Conservation (phyloP, 768 basidiomycete species). For the Lactifluus volemus region DNA sequence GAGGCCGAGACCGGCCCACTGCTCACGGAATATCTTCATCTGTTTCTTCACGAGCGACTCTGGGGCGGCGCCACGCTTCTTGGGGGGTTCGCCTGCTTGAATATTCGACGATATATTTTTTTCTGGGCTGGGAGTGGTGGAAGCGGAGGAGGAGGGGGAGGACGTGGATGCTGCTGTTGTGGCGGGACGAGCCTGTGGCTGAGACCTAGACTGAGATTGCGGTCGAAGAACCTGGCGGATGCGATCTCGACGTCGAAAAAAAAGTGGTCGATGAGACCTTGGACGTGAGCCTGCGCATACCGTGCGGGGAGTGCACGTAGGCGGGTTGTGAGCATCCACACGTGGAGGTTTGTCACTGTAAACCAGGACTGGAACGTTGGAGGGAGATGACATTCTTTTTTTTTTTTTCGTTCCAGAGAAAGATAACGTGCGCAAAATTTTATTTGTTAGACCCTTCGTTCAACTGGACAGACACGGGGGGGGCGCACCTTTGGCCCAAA, state of each 20-base stretch:
- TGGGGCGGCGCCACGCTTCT: slow-evolving; percentile 43
- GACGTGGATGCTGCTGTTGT: slow-evolving; percentile 16
- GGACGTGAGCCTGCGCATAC: slow-evolving; percentile 60
- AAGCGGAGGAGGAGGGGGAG: not conserved
- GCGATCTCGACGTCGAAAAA: slow-evolving; percentile 91
- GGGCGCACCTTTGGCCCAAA: slow-evolving; percentile 14
- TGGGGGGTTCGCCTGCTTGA: not conserved
- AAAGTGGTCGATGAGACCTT: slow-evolving; percentile 88
- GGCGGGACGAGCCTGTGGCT: slow-evolving; percentile 18
- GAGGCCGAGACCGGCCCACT: slow-evolving; percentile 78
- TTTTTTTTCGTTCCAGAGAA: slow-evolving; percentile 37
- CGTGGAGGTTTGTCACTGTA: slow-evolving; percentile 83
- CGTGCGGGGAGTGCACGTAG: slow-evolving; percentile 71
- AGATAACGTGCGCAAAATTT: not conserved
- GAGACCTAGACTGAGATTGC: slow-evolving; percentile 20
- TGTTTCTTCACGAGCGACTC: slow-evolving; percentile 76
- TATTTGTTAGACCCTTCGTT: not conserved
- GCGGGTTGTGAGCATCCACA: slow-evolving; percentile 86
- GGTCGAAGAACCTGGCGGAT: slow-evolving; percentile 57
- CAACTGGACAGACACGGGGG: not conserved
- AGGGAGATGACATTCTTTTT: slow-evolving; percentile 70
- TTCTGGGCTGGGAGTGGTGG: not conserved
- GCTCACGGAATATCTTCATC: slow-evolving; percentile 88
- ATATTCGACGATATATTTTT: not conserved
- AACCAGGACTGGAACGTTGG: slow-evolving; percentile 98